These are phyloP conservation scores for Monoraphidium neglectum DNA, from an alignment of 139 green algal species.

Conservation along the genomic window DNA sequence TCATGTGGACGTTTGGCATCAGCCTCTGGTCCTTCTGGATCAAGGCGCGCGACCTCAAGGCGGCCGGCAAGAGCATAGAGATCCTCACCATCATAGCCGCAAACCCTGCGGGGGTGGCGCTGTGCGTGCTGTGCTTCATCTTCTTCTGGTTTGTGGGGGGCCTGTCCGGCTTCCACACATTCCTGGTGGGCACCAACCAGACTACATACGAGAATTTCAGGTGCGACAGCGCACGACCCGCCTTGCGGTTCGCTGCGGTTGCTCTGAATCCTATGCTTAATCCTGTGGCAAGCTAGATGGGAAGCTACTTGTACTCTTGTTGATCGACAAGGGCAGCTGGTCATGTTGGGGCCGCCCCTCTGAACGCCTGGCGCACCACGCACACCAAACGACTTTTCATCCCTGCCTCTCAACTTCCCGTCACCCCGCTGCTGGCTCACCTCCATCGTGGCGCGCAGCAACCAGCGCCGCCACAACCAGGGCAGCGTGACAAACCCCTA, in stretches of 20 bases:
- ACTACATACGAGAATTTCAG: slow-evolving; percentile 99
- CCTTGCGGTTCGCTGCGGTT: neutral
- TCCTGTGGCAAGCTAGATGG: neutral
- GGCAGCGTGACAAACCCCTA: slow-evolving; percentile 69
- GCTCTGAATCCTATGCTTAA: neutral
- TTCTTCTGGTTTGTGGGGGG: slow-evolving; percentile 93
- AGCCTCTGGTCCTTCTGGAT: slow-evolving; percentile 69
- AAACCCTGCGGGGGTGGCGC: slow-evolving; percentile 28
- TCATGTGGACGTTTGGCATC: slow-evolving; percentile 78
- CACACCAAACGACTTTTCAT: too few species aligned
- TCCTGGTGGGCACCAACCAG: slow-evolving; percentile 89
- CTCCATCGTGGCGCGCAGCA: neutral
- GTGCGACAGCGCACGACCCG: slow-evolving; percentile 27
- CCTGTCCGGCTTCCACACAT: slow-evolving; percentile 91
- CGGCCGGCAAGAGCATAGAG: neutral
- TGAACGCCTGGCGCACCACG: neutral
- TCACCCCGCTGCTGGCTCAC: slow-evolving; percentile 2
- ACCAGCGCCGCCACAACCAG: neutral
- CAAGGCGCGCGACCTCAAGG: slow-evolving; percentile 49
- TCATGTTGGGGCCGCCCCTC: neutral
- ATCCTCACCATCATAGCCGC: neutral
- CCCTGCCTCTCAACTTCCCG: too few species aligned
- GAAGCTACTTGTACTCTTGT: neutral
- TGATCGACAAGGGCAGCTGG: neutral
- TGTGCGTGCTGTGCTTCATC: slow-evolving; percentile 79